These are phyloP conservation scores for Syncephalis fuscata DNA, from an alignment of 371 early-diverging fungal genomes.

Conservation along the genomic window DNA sequence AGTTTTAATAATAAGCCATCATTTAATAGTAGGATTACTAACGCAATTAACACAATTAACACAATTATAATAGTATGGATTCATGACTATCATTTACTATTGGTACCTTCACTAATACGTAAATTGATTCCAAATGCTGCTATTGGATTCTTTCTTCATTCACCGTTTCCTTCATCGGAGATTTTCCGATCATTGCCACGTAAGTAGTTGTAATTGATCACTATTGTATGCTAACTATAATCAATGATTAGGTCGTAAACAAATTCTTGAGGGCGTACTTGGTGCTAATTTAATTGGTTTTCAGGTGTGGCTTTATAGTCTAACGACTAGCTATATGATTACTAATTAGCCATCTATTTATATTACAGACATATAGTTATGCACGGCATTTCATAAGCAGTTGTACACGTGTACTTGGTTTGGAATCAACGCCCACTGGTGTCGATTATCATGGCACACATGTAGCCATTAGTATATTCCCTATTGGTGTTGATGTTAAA, in stretches of 20 bases:
- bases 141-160: slow-evolving; percentile 95
- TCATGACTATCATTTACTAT: slow-evolving; percentile 94
- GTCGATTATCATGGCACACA: slow-evolving; percentile 57
- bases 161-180: slow-evolving; percentile 90
- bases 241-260: slow-evolving; percentile 44
- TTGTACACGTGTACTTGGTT: slow-evolving; percentile 79
- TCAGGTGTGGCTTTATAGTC: slow-evolving; percentile 33
- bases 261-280: slow-evolving; percentile 83
- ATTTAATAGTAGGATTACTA: not conserved
- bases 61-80: slow-evolving; percentile 65
- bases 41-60: no score
- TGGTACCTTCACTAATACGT: slow-evolving; percentile 78
- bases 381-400: slow-evolving; percentile 89
- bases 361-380: slow-evolving; percentile 74
- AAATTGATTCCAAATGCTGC: slow-evolving; percentile 54
- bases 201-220: no score
- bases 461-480: slow-evolving; percentile 81
- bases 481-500: slow-evolving; percentile 90
- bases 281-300: slow-evolving; percentile 86
- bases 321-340: slow-evolving; percentile 1
- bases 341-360: not conserved
- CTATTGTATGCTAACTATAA: slow-evolving; percentile 1
- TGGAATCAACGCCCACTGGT: slow-evolving; percentile 70
- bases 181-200: slow-evolving; percentile 89
- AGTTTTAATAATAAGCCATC: slow-evolving; percentile 9